phyloP scores from a whole-genome alignment of 2,329 filamentous ascomycete species.

The Spiromastix sp. region DNA sequence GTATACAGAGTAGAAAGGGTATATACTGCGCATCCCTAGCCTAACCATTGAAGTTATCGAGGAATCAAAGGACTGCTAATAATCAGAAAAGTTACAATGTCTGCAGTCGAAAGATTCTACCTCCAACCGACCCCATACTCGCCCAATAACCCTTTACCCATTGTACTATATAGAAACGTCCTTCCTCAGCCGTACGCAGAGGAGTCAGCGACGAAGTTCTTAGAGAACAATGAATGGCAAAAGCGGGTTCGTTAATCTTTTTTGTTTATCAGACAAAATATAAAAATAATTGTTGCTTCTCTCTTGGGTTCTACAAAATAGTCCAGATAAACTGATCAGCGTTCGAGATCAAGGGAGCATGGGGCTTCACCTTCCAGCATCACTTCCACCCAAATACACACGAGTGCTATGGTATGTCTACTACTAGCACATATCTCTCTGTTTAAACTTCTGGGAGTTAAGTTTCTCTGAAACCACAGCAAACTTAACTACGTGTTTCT shows the following conservation, averaged over 20 bases:
- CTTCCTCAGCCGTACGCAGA: constrained; percentile 19
- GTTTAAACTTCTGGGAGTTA: background rate
- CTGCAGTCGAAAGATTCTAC: constrained; percentile 20
- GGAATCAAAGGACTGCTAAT: no score
- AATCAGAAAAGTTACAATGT: no score
- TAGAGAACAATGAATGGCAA: constrained; percentile 24
- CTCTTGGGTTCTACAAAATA: no score
- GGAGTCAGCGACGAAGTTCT: constrained; percentile 15
- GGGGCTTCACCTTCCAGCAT: constrained; percentile 16
- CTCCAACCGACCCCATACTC: constrained; percentile 18
- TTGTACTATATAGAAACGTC: constrained; percentile 26
- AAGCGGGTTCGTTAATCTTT: constrained; percentile 14
- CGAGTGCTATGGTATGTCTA: constrained; percentile 25
- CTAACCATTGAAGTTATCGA: no score
- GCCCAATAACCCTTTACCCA: constrained; percentile 24
- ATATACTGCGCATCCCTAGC: no score
- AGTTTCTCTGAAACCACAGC: background rate
- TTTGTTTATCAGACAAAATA: background rate
- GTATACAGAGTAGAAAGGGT: no score
- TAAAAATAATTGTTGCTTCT: no score
- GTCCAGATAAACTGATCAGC: no score
- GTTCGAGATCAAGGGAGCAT: constrained; percentile 13
- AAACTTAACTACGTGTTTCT: constrained; percentile 1
- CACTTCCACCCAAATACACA: constrained; percentile 29
- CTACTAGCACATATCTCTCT: background rate